A percentile compares a stretch with the other conserved stretches of the same genome.
These are phyloP conservation scores for Hibiscus syriacus DNA, from an alignment of 345 rosid species.

Conservation along the genomic window DNA sequence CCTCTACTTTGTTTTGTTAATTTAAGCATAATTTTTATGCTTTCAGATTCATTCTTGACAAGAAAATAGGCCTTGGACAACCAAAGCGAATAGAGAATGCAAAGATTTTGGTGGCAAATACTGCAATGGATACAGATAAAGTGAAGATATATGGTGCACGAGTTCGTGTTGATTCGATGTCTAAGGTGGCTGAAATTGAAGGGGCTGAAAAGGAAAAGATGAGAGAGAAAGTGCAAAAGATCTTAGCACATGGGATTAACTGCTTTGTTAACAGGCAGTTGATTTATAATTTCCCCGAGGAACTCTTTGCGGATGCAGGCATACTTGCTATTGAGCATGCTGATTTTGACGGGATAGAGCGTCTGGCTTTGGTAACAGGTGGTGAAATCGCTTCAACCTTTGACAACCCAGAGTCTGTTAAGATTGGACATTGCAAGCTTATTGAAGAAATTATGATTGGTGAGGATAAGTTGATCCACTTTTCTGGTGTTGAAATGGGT, in stretches of 20 bases:
- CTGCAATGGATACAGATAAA: constrained; percentile 99
- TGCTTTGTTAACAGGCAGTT: constrained; percentile 98
- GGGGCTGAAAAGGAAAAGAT: constrained; percentile 98
- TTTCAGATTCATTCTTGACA: constrained; percentile 90
- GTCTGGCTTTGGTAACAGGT: constrained; percentile 88
- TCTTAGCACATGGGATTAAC: constrained; percentile 82
- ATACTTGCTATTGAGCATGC: constrained; percentile 98
- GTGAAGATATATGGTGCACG: constrained; percentile 99
- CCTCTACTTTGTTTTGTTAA: not conserved
- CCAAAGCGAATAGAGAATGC: constrained; percentile 96
- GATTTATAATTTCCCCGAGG: constrained; percentile 97
- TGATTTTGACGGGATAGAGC: constrained; percentile 97
- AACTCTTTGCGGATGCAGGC: constrained; percentile 96
- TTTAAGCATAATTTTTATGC: constrained; percentile 10
- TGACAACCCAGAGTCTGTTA: constrained; percentile 97
- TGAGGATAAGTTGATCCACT: constrained; percentile 93
- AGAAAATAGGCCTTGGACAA: constrained; percentile 97
- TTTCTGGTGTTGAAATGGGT: constrained; percentile 94
- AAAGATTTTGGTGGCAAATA: constrained; percentile 92
- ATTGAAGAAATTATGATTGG: constrained; percentile 99
- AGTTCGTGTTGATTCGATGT: constrained; percentile 97
- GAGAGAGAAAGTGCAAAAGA: constrained; percentile 97
- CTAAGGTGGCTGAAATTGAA: constrained; percentile 94
- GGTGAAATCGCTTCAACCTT: constrained; percentile 98
- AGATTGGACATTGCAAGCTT: constrained; percentile 88